phyloP scores from a whole-genome alignment of 2,329 filamentous ascomycete genomes.

The Penicillium aurantiogriseum region DNA sequence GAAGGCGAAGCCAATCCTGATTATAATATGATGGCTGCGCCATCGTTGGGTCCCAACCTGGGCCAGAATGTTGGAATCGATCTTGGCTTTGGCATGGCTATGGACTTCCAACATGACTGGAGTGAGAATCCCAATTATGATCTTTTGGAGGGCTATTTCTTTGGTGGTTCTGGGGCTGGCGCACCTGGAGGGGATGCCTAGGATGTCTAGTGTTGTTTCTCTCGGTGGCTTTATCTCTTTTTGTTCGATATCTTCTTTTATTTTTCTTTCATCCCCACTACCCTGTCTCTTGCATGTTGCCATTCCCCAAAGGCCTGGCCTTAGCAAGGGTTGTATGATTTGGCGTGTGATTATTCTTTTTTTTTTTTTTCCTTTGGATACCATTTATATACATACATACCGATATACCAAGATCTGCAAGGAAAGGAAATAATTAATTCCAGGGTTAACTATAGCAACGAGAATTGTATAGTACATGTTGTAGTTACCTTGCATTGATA shows the following conservation, averaged over 20 bases:
- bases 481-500: slow-evolving; percentile 5
- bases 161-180: slow-evolving; percentile 46
- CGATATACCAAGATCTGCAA: slow-evolving; percentile 1
- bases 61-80: slow-evolving; percentile 45
- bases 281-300: background rate
- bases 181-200: slow-evolving; percentile 23
- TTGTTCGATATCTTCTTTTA: background rate
- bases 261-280: slow-evolving; percentile 4
- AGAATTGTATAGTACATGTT: background rate
- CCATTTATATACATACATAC: slow-evolving; percentile 14
- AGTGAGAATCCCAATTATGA: slow-evolving; percentile 49
- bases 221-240: background rate
- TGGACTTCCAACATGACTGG: slow-evolving; percentile 51
- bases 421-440: slow-evolving; percentile 1
- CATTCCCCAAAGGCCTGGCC: background rate
- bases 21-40: slow-evolving; percentile 30
- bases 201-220: background rate
- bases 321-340: slow-evolving; percentile 8
- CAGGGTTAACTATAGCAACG: background rate
- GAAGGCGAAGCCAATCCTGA: slow-evolving; percentile 32
- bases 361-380: slow-evolving; percentile 5
- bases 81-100: slow-evolving; percentile 46
- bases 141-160: slow-evolving; percentile 57
- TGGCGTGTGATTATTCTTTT: background rate
- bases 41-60: slow-evolving; percentile 29